Conservation (phyloP, 2,329 filamentous ascomycete species). For the Gaeumannomyces sp. region DNA sequence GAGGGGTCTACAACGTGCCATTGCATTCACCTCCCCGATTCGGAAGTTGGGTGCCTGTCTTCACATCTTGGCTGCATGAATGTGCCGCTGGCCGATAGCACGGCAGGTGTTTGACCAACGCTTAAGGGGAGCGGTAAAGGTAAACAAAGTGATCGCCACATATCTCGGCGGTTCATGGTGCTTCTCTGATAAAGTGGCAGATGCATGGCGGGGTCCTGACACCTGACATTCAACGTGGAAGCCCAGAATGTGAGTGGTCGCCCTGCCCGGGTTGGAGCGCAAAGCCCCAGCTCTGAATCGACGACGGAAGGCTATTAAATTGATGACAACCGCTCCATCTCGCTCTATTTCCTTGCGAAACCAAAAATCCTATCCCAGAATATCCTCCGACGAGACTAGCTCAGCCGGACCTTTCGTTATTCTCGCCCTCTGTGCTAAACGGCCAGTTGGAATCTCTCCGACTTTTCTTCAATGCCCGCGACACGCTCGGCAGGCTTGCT, state of each 20-base stretch:
- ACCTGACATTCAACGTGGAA: too few species aligned
- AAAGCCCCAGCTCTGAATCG: too few species aligned
- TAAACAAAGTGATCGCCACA: too few species aligned
- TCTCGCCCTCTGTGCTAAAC: neutral
- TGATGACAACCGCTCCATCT: neutral
- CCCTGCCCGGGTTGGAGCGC: too few species aligned
- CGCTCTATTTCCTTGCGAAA: too few species aligned
- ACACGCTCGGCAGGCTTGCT: neutral
- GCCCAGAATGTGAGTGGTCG: too few species aligned
- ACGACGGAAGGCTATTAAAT: neutral
- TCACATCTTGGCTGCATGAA: neutral
- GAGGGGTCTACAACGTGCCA: neutral
- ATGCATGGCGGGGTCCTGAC: too few species aligned
- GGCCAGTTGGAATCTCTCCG: neutral
- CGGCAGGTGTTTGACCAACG: too few species aligned
- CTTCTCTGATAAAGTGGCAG: too few species aligned
- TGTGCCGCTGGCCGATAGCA: too few species aligned
- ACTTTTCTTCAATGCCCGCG: neutral
- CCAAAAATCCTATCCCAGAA: neutral
- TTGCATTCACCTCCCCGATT: neutral
- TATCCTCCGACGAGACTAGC: neutral
- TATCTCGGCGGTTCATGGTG: too few species aligned
- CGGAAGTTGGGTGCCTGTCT: neutral
- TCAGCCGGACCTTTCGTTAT: neutral
- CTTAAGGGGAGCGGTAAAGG: too few species aligned